Percentiles rank a stretch among this genome's conserved stretches.
Evolutionary conservation across 1,284 basidiomycete species (phyloP).

Genomic region (Trichosporon coremiiforme): DNA sequence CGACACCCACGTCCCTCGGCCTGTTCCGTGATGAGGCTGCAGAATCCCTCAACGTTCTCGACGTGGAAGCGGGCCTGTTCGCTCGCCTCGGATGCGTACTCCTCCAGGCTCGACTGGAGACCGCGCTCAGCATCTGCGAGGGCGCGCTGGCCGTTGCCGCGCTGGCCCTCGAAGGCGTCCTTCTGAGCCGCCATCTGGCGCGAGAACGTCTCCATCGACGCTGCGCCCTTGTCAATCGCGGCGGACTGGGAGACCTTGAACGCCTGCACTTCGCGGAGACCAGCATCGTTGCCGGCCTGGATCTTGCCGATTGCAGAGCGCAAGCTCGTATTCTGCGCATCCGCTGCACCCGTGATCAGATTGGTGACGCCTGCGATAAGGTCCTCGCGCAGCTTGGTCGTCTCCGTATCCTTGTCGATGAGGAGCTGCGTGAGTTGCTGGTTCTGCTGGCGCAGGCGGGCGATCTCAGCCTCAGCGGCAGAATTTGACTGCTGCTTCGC

Average conservation of each 20-base stretch:
- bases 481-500: constrained; percentile 62
- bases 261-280: constrained; percentile 32
- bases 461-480: constrained; percentile 65
- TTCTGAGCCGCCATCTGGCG: not conserved
- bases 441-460: constrained; percentile 72
- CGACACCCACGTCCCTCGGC: constrained; percentile 36
- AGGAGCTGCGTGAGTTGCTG: constrained; percentile 66
- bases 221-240: constrained; percentile 23
- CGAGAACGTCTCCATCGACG: not conserved
- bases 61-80: constrained; percentile 37
- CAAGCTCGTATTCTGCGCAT: constrained; percentile 70
- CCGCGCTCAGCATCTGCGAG: constrained; percentile 37
- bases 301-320: constrained; percentile 64
- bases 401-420: constrained; percentile 67
- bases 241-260: constrained; percentile 16
- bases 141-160: constrained; percentile 30
- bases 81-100: constrained; percentile 36
- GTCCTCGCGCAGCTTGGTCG: constrained; percentile 69
- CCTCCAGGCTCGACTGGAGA: constrained; percentile 34
- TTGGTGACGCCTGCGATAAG: constrained; percentile 71
- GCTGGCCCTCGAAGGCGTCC: constrained; percentile 22
- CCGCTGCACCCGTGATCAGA: constrained; percentile 70
- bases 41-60: constrained; percentile 36
- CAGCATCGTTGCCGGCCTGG: constrained; percentile 63
- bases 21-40: constrained; percentile 32